These are phyloP conservation scores for Coemansia sp. DNA, from an alignment of 192 early-diverging fungal genomes.

Conservation along the genomic window DNA sequence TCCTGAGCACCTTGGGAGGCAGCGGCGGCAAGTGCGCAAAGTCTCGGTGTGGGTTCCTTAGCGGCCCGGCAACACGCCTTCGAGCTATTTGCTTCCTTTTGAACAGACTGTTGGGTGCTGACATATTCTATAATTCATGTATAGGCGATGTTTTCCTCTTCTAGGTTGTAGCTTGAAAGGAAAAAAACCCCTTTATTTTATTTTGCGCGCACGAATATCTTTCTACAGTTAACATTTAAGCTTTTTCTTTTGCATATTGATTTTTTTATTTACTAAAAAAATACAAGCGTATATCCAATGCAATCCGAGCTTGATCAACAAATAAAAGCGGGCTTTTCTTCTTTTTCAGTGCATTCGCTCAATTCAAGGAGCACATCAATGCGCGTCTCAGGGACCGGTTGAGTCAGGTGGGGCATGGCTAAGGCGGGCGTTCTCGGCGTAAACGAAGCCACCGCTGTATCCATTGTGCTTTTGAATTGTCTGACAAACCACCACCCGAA, in stretches of 20 bases:
- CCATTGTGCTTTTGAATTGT: slow-evolving; percentile 14
- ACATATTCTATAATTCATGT: no score
- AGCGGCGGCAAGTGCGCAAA: slow-evolving; percentile 33
- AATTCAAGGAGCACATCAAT: not conserved
- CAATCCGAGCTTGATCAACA: not conserved
- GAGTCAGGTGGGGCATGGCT: not conserved
- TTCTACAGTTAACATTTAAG: no score
- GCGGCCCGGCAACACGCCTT: slow-evolving; percentile 23
- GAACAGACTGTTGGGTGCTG: not conserved
- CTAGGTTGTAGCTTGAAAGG: no score
- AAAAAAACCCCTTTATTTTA: no score
- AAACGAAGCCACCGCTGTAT: not conserved
- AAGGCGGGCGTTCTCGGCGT: not conserved
- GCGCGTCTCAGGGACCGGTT: not conserved
- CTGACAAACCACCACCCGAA: slow-evolving; percentile 28
- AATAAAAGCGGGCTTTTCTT: not conserved
- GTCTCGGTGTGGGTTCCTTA: slow-evolving; percentile 20
- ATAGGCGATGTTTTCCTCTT: no score
- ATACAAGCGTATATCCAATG: not conserved
- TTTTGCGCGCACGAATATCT: no score
- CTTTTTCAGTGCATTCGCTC: not conserved
- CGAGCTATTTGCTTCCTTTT: not conserved
- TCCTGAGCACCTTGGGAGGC: slow-evolving; percentile 28
- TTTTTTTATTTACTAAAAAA: no score
- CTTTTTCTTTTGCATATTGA: no score